These are phyloP conservation scores for Curvularia hawaiiensis DNA, from an alignment of 2,329 filamentous ascomycete genomes.

Conservation along the genomic window DNA sequence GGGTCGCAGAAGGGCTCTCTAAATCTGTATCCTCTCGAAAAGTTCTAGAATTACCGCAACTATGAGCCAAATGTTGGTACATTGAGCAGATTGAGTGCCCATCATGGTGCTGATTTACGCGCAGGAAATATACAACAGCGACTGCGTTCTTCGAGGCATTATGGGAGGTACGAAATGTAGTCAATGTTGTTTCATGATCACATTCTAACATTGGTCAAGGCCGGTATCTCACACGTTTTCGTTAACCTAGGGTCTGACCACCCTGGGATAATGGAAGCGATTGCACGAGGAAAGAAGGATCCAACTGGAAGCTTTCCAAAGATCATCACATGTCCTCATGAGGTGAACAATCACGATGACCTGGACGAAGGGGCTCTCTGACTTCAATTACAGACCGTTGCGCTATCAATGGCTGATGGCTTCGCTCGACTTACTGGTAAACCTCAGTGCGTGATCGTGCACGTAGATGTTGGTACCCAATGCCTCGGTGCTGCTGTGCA, in stretches of 20 bases:
- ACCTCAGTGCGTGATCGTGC: constrained; percentile 78
- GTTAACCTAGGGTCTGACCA: constrained; percentile 75
- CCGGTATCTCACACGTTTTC: constrained; percentile 52
- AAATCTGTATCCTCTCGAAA: neutral
- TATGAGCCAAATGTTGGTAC: constrained; percentile 3
- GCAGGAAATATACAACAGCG: neutral
- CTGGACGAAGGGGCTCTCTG: neutral
- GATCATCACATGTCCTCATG: constrained; percentile 80
- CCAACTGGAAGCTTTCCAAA: constrained; percentile 68
- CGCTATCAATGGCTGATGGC: constrained; percentile 82
- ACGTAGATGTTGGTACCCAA: constrained; percentile 83
- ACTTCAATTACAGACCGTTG: constrained; percentile 68
- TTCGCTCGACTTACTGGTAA: constrained; percentile 72
- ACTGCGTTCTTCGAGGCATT: neutral
- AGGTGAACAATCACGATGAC: constrained; percentile 56
- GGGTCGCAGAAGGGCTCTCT: neutral
- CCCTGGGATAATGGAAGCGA: constrained; percentile 79
- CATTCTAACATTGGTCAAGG: neutral
- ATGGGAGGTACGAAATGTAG: constrained; percentile 1
- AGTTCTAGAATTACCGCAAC: neutral
- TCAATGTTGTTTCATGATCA: neutral
- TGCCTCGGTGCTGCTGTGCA: constrained; percentile 78
- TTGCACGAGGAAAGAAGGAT: constrained; percentile 75
- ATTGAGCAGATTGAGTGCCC: neutral
- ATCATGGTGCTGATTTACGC: neutral